Evolutionary conservation across 2,329 filamentous ascomycete genomes (phyloP).

Genomic region (Periconia sp.): DNA sequence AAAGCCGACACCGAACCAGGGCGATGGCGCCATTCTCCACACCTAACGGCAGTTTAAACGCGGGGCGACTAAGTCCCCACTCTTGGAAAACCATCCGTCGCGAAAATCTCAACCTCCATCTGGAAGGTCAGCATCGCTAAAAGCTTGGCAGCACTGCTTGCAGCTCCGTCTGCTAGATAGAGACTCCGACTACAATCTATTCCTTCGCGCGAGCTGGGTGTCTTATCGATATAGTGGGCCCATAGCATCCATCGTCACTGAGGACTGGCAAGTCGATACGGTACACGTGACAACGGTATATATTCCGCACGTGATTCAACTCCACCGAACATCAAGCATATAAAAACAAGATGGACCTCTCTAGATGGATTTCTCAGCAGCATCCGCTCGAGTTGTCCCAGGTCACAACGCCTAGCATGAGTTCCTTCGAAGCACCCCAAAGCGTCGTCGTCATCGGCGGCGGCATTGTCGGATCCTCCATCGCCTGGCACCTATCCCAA

Average conservation of each 20-base stretch:
- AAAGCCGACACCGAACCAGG: too few species aligned
- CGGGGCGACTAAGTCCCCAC: too few species aligned
- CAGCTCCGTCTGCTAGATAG: too few species aligned
- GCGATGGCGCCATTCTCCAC: too few species aligned
- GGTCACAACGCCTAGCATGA: not conserved
- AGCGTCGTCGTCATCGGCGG: constrained; percentile 8
- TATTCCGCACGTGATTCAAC: not conserved
- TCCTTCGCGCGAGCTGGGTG: too few species aligned
- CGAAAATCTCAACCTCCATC: too few species aligned
- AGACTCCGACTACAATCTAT: too few species aligned
- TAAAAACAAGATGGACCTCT: not conserved
- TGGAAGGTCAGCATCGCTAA: too few species aligned
- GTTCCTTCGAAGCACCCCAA: constrained; percentile 1
- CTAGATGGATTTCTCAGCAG: not conserved
- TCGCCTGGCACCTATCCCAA: constrained; percentile 8
- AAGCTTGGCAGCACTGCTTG: too few species aligned
- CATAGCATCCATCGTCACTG: not conserved
- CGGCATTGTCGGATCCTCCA: constrained; percentile 6
- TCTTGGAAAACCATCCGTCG: too few species aligned
- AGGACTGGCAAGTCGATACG: not conserved
- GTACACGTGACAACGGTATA: not conserved
- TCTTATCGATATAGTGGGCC: too few species aligned
- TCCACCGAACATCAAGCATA: not conserved
- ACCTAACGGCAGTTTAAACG: too few species aligned
- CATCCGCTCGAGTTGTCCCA: not conserved